Percentiles rank a stretch among this genome's conserved stretches.
phyloP scores from a whole-genome alignment of 2,329 filamentous ascomycete species.

The Fusarium sp. region DNA sequence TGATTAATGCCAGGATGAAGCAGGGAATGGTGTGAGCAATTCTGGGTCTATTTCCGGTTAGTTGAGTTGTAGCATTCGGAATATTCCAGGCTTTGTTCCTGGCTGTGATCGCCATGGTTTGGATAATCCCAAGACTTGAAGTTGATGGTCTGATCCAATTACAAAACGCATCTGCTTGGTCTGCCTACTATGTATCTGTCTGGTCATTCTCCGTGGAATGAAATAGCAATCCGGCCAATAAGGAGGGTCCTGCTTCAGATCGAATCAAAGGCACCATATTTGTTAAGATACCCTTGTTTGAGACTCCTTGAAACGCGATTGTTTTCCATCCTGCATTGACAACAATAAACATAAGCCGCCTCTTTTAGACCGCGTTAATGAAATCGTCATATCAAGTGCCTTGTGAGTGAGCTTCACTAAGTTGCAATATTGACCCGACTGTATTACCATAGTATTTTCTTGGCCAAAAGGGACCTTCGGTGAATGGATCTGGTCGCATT shows the following conservation, averaged over 20 bases:
- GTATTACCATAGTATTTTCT: neutral
- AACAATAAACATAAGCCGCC: neutral
- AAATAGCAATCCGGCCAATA: neutral
- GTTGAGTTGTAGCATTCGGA: neutral
- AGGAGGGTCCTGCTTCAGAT: neutral
- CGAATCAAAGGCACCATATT: neutral
- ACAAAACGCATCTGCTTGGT: neutral
- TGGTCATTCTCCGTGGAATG: neutral
- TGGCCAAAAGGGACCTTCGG: neutral
- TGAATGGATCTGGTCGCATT: neutral
- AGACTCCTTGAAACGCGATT: neutral
- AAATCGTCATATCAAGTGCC: neutral
- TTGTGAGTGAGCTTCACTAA: neutral
- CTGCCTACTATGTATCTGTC: neutral
- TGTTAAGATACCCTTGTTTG: neutral
- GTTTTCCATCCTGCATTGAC: neutral
- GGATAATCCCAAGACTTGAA: neutral
- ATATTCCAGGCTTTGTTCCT: neutral
- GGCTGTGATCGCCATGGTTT: slow-evolving; percentile 6
- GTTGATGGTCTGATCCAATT: neutral
- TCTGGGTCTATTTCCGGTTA: neutral
- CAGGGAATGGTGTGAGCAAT: neutral
- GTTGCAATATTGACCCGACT: neutral
- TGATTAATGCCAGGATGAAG: neutral
- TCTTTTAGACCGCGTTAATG: neutral